These are phyloP conservation scores for Penicillium argentinense DNA, from an alignment of 495 filamentous ascomycete genomes.

Conservation along the genomic window DNA sequence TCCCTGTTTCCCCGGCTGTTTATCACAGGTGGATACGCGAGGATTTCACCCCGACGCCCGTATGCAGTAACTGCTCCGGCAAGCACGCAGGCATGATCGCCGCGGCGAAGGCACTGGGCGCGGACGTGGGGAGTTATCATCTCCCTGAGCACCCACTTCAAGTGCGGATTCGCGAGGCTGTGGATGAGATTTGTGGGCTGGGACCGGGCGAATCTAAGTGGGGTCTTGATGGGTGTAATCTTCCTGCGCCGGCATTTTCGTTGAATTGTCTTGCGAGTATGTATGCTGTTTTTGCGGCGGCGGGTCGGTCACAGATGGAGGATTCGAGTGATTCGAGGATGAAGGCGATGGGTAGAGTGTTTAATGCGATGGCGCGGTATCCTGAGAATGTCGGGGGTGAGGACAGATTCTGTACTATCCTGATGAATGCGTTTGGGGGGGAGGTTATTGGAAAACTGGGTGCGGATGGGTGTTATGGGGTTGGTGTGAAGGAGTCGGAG, in stretches of 20 bases:
- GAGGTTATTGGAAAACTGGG: conserved; percentile 37
- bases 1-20: conserved; percentile 27
- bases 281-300: conserved; percentile 30
- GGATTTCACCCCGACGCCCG: conserved; percentile 27
- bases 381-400: conserved; percentile 38
- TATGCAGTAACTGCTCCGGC: conserved; percentile 42
- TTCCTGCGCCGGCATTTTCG: conserved; percentile 35
- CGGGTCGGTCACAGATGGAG: conserved; percentile 5
- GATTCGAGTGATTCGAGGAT: neutral
- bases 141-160: conserved; percentile 31
- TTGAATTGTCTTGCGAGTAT: conserved; percentile 24
- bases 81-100: conserved; percentile 45
- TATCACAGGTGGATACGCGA: conserved; percentile 38
- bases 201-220: conserved; percentile 20
- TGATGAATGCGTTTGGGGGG: conserved; percentile 30
- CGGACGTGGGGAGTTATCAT: conserved; percentile 30
- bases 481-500: conserved; percentile 32
- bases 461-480: conserved; percentile 40
- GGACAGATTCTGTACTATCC: conserved; percentile 36
- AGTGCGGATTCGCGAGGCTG: conserved; percentile 20
- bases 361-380: conserved; percentile 33
- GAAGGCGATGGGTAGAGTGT: conserved; percentile 23
- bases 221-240: conserved; percentile 41
- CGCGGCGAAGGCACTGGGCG: conserved; percentile 31
- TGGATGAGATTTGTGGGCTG: conserved; percentile 28